Evolutionary conservation across 2,329 filamentous ascomycete genomes (phyloP).

Genomic region (Kalaharituber pfeilii): DNA sequence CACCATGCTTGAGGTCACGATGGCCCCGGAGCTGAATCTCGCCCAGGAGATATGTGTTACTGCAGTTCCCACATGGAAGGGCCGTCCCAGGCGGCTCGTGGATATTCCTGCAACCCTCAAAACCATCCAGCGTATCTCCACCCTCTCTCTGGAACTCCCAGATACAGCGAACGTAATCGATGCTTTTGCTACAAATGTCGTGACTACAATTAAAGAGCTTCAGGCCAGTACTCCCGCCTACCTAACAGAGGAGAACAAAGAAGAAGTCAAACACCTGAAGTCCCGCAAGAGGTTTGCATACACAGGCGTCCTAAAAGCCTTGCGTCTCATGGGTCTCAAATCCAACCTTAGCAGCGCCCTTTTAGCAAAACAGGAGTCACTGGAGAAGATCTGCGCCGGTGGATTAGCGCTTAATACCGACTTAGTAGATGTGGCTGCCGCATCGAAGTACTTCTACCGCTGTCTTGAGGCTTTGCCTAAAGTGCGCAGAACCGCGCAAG

Average conservation of each 20-base stretch:
- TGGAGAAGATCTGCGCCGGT: constrained; percentile 50
- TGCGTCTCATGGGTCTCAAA: constrained; percentile 78
- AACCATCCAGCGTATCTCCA: constrained; percentile 53
- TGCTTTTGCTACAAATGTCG: constrained; percentile 50
- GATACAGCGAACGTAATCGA: constrained; percentile 44
- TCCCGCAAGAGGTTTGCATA: constrained; percentile 77
- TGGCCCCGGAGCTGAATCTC: constrained; percentile 1
- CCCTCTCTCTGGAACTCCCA: constrained; percentile 35
- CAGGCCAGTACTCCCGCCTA: constrained; percentile 64
- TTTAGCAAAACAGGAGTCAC: constrained; percentile 54
- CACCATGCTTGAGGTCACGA: background rate
- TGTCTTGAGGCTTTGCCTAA: constrained; percentile 46
- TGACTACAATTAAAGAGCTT: constrained; percentile 51
- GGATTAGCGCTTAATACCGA: constrained; percentile 29
- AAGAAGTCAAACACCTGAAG: constrained; percentile 72
- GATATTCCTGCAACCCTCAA: constrained; percentile 51
- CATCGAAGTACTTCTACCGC: constrained; percentile 55
- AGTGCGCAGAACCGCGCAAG: constrained; percentile 24
- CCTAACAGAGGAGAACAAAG: constrained; percentile 77
- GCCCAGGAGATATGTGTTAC: constrained; percentile 16
- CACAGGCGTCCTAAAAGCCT: constrained; percentile 64
- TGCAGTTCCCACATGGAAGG: constrained; percentile 26
- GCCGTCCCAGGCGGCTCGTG: constrained; percentile 42
- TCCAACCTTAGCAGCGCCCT: constrained; percentile 61
- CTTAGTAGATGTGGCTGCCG: constrained; percentile 26